Evolutionary conservation across 768 basidiomycete genomes (phyloP).

Genomic region (Sporobolomyces pararoseus): DNA sequence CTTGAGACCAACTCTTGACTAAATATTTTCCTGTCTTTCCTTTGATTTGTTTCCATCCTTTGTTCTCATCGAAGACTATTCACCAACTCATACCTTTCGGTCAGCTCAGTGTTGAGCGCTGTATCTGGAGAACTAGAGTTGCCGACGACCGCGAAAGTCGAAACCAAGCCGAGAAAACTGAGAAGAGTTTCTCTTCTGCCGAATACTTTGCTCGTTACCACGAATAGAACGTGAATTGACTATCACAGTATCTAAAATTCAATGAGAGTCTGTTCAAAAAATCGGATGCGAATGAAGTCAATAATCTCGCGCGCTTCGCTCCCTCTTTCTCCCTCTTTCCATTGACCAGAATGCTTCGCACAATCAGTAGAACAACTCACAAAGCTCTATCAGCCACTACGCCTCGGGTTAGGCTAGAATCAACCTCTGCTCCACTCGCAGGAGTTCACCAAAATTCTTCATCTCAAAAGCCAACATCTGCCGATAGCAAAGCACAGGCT

Average conservation of each 20-base stretch:
- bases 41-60: background rate
- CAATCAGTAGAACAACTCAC: background rate
- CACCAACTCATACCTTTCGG: background rate
- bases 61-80: background rate
- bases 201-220: too few relatives aligned
- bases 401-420: background rate
- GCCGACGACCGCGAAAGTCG: too few relatives aligned
- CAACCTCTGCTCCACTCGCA: background rate
- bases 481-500: background rate
- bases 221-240: too few relatives aligned
- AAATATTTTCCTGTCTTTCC: background rate
- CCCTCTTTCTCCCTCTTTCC: background rate
- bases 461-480: background rate
- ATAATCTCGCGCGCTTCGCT: background rate
- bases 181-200: too few relatives aligned
- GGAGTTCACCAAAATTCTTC: background rate
- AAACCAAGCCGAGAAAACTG: too few relatives aligned
- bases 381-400: too few relatives aligned
- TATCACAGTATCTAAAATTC: too few relatives aligned
- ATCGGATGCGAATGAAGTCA: conserved; percentile 2
- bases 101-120: too few relatives aligned
- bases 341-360: background rate
- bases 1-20: background rate
- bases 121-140: too few relatives aligned
- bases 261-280: too few relatives aligned